phyloP scores from a whole-genome alignment of 2,329 filamentous ascomycete genomes.

The Sphaerulina vaccinii region DNA sequence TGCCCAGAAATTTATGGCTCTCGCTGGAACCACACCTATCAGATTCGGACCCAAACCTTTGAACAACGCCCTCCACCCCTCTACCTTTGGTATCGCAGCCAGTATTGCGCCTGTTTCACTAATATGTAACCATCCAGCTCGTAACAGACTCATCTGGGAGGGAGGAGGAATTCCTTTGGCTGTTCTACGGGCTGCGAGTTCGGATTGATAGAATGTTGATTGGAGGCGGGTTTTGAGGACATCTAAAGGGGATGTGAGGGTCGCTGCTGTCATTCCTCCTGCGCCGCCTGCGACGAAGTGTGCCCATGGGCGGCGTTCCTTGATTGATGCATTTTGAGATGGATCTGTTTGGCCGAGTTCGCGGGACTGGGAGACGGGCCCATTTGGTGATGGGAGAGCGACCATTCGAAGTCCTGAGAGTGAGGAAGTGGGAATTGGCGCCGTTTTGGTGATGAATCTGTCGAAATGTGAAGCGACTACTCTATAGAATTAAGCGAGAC shows the following conservation, averaged over 20 bases:
- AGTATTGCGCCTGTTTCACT: slow-evolving; percentile 85
- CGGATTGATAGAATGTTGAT: slow-evolving; percentile 88
- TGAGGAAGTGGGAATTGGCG: background rate
- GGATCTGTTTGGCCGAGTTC: slow-evolving; percentile 33
- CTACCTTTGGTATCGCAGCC: slow-evolving; percentile 71
- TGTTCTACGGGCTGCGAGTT: slow-evolving; percentile 68
- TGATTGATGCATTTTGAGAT: slow-evolving; percentile 19
- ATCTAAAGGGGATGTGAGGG: slow-evolving; percentile 91
- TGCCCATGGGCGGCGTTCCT: slow-evolving; percentile 71
- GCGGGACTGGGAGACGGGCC: slow-evolving; percentile 15
- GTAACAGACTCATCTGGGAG: slow-evolving; percentile 61
- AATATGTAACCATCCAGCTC: slow-evolving; percentile 71
- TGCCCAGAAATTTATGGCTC: slow-evolving; percentile 89
- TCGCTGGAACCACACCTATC: slow-evolving; percentile 82
- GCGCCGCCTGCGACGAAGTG: slow-evolving; percentile 88
- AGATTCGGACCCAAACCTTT: slow-evolving; percentile 90
- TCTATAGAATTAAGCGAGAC: background rate
- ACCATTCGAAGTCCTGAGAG: slow-evolving; percentile 4
- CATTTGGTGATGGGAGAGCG: slow-evolving; percentile 11
- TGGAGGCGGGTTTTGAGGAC: slow-evolving; percentile 91
- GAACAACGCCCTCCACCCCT: slow-evolving; percentile 86
- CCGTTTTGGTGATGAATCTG: background rate
- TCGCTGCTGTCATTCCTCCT: slow-evolving; percentile 86
- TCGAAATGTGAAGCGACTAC: too few species aligned
- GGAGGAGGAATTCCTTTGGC: slow-evolving; percentile 56